phyloP scores from a whole-genome alignment of 306 rosid genomes.

The Senna siamea region DNA sequence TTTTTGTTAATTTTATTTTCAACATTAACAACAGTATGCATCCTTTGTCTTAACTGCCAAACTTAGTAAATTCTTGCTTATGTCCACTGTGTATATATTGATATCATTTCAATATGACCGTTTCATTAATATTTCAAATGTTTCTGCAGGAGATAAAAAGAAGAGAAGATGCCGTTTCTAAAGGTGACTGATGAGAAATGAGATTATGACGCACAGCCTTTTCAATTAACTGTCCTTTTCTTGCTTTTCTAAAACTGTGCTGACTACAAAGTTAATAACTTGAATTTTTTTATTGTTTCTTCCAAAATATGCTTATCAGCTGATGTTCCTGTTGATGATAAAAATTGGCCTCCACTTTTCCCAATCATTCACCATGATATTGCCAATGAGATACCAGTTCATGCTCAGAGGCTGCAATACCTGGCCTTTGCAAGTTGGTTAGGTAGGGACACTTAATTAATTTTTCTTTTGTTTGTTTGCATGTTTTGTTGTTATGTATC shows the following conservation, averaged over 20 bases:
- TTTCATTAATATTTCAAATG: slow-evolving; percentile 35
- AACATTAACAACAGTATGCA: background rate
- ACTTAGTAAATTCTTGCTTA: slow-evolving; percentile 20
- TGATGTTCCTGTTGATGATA: slow-evolving; percentile 74
- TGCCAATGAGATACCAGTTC: slow-evolving; percentile 91
- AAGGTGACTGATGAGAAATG: slow-evolving; percentile 48
- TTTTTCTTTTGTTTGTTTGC: background rate
- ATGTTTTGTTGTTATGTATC: background rate
- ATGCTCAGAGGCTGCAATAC: slow-evolving; percentile 94
- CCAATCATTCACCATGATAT: slow-evolving; percentile 98
- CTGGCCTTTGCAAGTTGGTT: slow-evolving; percentile 99
- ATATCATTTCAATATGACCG: slow-evolving; percentile 28
- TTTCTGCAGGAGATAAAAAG: slow-evolving; percentile 82
- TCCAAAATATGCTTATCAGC: slow-evolving; percentile 54
- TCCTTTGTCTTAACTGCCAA: slow-evolving; percentile 19
- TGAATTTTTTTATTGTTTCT: slow-evolving; percentile 23
- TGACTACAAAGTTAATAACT: slow-evolving; percentile 26
- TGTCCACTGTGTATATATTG: slow-evolving; percentile 20
- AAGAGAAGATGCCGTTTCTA: slow-evolving; percentile 85
- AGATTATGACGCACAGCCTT: slow-evolving; percentile 14
- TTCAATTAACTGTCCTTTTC: slow-evolving; percentile 10
- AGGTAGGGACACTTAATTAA: slow-evolving; percentile 56
- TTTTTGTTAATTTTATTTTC: slow-evolving; percentile 28
- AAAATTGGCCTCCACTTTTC: slow-evolving; percentile 96
- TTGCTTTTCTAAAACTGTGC: slow-evolving; percentile 11